Conservation (phyloP, 2,329 filamentous ascomycete genomes). For the Epichloe hybrida region DNA sequence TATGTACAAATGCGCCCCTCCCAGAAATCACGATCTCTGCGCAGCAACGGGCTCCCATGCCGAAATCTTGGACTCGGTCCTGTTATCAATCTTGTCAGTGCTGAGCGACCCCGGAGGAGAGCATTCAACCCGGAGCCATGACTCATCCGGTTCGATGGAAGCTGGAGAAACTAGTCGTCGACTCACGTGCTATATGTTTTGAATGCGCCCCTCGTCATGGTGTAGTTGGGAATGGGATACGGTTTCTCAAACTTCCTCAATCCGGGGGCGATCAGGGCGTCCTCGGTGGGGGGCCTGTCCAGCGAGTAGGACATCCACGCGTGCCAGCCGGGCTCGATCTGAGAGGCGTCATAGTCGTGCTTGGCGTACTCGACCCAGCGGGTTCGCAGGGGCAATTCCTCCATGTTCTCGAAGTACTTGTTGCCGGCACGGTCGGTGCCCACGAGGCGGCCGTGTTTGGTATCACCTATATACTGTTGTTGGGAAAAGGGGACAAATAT, state of each 20-base stretch:
- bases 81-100: constrained; percentile 16
- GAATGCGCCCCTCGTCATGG: constrained; percentile 64
- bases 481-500: background rate
- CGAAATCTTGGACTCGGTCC: constrained; percentile 39
- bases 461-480: constrained; percentile 68
- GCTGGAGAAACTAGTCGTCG: too few species aligned
- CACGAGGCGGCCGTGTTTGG: constrained; percentile 80
- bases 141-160: too few species aligned
- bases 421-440: constrained; percentile 85
- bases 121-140: too few species aligned
- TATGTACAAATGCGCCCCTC: constrained; percentile 18
- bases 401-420: constrained; percentile 93
- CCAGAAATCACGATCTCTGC: constrained; percentile 16
- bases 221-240: constrained; percentile 60
- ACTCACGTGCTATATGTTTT: constrained; percentile 93
- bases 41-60: constrained; percentile 37
- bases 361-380: constrained; percentile 96
- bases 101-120: too few species aligned
- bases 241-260: constrained; percentile 63
- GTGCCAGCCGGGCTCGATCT: constrained; percentile 96
- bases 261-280: constrained; percentile 55
- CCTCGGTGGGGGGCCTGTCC: constrained; percentile 70
- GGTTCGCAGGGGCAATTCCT: constrained; percentile 93
- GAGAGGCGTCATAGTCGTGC: constrained; percentile 66
- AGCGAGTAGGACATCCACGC: constrained; percentile 93